Base-by-base conservation (phyloP, 176 grass and related monocot genomes). In the Carex kokanica region DNA sequence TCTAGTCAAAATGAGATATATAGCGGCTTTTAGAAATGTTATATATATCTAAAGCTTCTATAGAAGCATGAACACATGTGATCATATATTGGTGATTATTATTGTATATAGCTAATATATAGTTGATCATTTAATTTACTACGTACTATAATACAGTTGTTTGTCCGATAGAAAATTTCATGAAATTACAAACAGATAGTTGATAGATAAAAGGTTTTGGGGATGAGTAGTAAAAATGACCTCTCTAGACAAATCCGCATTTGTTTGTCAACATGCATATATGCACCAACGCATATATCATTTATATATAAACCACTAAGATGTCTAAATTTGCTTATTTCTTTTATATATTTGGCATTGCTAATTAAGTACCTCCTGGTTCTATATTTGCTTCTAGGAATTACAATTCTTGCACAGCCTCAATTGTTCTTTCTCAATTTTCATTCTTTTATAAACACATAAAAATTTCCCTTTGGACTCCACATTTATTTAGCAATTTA, bases 181-280 rank as follows among this genome's bases (percentile, higher is more conserved):
- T 43, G 36, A 18, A 68, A 40, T 71, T 20, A 43, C 32, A 71
- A 45, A 41, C 38, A 70, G 18, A 70, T 11, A 4, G 5, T 36
- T 68, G 31, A 8, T 71, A 71, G 38, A 21, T 12, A 45, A 11
- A 71, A 16, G 27, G 38, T 43, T 71, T 71, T 71, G 38, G 63
- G 63, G 31, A 31, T 1, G 61, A 14, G 12, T 10, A 41, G 16
- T 36, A 65, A 67, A 67, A 18, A 60, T 3, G 6, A 9, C 15
- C 5, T 43, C 29, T 67, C 7, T 45, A 41, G 8, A 20, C 5
- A 45, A 21, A 49, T 8, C 40, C 41, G 20, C 40, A 13, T 52
- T 74, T 74, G 9, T 25, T 74, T 40, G 32, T 17, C 65, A 38
- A 36, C 66, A 71, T 77, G 49, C 21, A 77, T 77, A 77, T 8